phyloP scores from a whole-genome alignment of 331 rosid genomes.

The Prunus yedoensis region DNA sequence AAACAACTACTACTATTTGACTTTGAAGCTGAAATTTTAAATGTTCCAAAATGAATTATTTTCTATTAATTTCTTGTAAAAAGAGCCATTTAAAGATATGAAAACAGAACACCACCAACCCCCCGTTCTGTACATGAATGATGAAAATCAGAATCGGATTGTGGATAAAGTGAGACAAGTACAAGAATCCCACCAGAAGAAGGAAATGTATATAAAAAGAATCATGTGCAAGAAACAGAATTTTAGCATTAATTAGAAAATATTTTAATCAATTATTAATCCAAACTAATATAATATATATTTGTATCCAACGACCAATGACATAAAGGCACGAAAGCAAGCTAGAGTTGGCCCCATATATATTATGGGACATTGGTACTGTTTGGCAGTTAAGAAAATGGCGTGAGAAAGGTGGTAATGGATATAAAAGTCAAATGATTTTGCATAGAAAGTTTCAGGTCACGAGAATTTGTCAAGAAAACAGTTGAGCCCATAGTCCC shows the following conservation, averaged over 20 bases:
- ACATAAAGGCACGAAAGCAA: not conserved
- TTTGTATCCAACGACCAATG: not conserved
- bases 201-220: not conserved
- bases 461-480: constrained; percentile 31
- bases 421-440: constrained; percentile 6
- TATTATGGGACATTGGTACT: not conserved
- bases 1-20: not conserved
- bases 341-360: not conserved
- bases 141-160: not conserved
- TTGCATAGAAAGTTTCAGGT: constrained; percentile 1
- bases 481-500: constrained; percentile 20
- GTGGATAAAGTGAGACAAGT: not conserved
- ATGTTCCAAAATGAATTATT: not conserved
- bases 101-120: not conserved
- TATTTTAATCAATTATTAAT: not conserved
- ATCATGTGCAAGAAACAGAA: not conserved
- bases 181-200: not conserved
- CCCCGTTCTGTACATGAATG: not conserved
- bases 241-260: not conserved
- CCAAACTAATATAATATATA: not conserved
- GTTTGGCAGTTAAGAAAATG: constrained; percentile 19
- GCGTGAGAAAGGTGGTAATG: constrained; percentile 25
- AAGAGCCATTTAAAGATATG: not conserved
- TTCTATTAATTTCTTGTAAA: not conserved
- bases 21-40: not conserved